phyloP scores from a whole-genome alignment of 306 rosid species.

The Castanopsis chinensis region DNA sequence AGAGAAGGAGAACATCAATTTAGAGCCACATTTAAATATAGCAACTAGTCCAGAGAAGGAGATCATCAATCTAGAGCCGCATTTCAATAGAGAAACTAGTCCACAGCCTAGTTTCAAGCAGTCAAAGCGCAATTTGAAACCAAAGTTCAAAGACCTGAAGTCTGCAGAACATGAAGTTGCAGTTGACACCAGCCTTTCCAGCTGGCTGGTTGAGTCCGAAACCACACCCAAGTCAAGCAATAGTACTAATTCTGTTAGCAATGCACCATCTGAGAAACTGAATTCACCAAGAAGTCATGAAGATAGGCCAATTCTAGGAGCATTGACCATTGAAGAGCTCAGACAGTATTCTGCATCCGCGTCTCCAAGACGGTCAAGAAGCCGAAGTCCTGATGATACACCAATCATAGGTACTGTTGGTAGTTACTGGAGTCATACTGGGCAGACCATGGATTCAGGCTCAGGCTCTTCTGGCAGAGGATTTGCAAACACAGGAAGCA shows the following conservation, averaged over 20 bases:
- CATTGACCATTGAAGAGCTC: constrained; percentile 49
- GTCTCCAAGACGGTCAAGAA: constrained; percentile 36
- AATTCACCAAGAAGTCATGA: constrained; percentile 36
- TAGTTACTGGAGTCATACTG: constrained; percentile 71
- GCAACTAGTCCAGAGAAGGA: constrained; percentile 53
- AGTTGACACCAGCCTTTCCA: constrained; percentile 76
- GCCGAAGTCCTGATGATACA: constrained; percentile 47
- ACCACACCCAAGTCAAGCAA: constrained; percentile 32
- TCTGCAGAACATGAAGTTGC: constrained; percentile 29
- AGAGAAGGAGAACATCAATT: constrained; percentile 62
- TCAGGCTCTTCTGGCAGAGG: constrained; percentile 25
- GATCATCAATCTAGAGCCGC: constrained; percentile 37
- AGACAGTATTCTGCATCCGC: constrained; percentile 34
- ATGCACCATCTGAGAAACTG: constrained; percentile 27
- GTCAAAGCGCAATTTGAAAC: constrained; percentile 22
- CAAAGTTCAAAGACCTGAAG: constrained; percentile 9
- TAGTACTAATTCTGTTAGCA: constrained; percentile 33
- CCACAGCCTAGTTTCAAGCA: constrained; percentile 42
- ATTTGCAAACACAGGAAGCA: constrained; percentile 13
- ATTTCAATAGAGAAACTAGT: constrained; percentile 7
- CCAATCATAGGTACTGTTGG: constrained; percentile 73
- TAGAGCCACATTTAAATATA: constrained; percentile 15
- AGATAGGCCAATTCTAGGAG: constrained; percentile 65
- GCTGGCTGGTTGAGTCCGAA: constrained; percentile 76
- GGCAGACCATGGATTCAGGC: constrained; percentile 40